These are phyloP conservation scores for Populus euphratica DNA, from an alignment of 345 rosid species.

Conservation along the genomic window DNA sequence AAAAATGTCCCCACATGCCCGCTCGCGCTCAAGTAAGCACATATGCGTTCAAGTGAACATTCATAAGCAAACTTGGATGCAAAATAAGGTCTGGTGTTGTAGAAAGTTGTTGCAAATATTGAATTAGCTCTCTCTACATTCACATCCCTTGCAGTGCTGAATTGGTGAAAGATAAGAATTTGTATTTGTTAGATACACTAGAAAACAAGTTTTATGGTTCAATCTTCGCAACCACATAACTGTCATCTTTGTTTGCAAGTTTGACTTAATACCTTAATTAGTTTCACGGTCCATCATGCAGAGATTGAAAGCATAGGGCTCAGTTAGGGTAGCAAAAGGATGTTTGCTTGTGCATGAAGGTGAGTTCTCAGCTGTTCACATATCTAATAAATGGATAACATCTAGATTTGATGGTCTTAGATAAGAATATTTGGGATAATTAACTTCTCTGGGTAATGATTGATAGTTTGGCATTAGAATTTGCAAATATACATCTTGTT, in stretches of 20 bases:
- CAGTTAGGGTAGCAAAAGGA: not conserved
- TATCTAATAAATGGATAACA: too few species aligned
- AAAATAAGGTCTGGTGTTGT: not conserved
- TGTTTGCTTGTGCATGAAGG: too few species aligned
- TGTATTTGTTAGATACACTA: not conserved
- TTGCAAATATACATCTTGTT: not conserved
- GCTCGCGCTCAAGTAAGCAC: not conserved
- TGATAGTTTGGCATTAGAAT: not conserved
- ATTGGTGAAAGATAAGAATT: too few species aligned
- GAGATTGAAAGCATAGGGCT: not conserved
- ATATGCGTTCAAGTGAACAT: not conserved
- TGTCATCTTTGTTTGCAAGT: not conserved
- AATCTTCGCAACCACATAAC: not conserved
- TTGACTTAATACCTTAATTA: not conserved
- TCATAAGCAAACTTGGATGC: not conserved
- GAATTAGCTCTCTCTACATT: not conserved
- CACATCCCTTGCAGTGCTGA: not conserved
- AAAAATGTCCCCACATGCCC: too few species aligned
- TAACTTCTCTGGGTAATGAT: too few species aligned
- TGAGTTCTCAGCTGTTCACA: too few species aligned
- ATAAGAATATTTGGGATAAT: too few species aligned
- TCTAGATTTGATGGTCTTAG: too few species aligned
- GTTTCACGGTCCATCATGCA: too few species aligned
- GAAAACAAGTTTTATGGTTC: not conserved
- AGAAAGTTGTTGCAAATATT: not conserved